A percentile compares a stretch with the other conserved stretches of the same genome.
Evolutionary conservation across 352 stramenopile species (phyloP).

Genomic region (Poterioochromonas sp.): DNA sequence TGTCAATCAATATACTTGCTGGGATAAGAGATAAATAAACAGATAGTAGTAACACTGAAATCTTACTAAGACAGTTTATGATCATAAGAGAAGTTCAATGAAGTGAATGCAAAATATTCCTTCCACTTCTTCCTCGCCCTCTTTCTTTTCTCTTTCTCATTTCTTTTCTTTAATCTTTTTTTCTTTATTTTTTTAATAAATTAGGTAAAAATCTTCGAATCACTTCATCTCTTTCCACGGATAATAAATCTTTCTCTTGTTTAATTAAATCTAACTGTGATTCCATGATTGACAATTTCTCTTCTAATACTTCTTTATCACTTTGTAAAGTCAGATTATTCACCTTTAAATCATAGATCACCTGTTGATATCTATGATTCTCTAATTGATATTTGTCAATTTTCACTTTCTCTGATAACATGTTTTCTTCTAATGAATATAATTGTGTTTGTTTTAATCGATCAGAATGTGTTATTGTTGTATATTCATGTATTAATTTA

Average conservation of each 20-base stretch:
- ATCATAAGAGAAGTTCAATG: no score
- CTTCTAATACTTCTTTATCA: background rate
- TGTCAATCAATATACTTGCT: no score
- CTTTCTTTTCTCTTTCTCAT: no score
- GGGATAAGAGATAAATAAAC: no score
- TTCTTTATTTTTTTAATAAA: no score
- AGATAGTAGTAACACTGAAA: no score
- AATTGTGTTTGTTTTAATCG: background rate
- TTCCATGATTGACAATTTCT: background rate
- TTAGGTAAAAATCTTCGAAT: background rate
- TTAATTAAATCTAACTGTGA: background rate
- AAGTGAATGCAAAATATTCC: no score
- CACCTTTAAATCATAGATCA: background rate
- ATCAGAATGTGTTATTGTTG: background rate
- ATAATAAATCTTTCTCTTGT: background rate
- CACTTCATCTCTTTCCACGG: background rate
- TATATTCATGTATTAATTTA: background rate
- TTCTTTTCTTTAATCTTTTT: no score
- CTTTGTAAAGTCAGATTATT: background rate
- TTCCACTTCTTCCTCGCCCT: no score
- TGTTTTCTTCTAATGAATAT: background rate
- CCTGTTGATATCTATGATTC: background rate
- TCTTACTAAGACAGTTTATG: no score
- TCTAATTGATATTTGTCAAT: background rate
- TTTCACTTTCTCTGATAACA: background rate